Evolutionary conservation across 1,139 yeast genomes (phyloP), one percentile per base, ranked within the genome.

Genomic region (Debaryomyces robertsiae): DNA sequence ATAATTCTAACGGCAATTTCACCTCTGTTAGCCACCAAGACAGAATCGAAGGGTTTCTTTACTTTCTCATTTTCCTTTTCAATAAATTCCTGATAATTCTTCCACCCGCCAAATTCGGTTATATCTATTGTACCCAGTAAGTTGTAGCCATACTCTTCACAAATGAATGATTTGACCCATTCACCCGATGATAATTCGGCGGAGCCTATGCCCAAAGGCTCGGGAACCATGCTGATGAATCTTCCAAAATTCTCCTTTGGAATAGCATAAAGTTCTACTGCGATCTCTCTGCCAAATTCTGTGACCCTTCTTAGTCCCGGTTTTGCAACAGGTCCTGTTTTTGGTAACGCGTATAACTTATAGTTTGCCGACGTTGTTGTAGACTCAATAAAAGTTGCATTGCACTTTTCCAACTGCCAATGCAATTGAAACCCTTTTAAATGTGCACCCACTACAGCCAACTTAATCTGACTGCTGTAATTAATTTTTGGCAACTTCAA

Each of bases 361-460:
- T 93, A 93, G 48, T 81, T 73, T n/a, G 75, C 58, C 1, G 96
- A 72, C 3, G 98, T 88, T 29, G 73, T 76, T 4, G 95, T 82
- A 25, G 79, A 70, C 50, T 76, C 72, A 6, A 83, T 53, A 45
- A 87, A 80, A 3, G 80, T 67, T n/a, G 98, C 98, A 54, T 83
- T 78, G 37, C 86, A 95, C 60, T 85, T 79, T 53, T 86, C 84
- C 47, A 93, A 74, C 68, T 93, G 98, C 96, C 97, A 90, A 63
- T 93, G 91, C 50, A 93, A 75, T 41, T 91, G 91, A 73, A 88
- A 79, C 1, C 96, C 97, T 45, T 81, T 73, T 48, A 93, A 73
- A 59, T 93, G 98, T 38, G 97, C 97, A 43, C 98, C 98, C 36
- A 93, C 98, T 27, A 91, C 98, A 1, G 97, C 97, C 46, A 91